Percentiles rank a stretch among this genome's conserved stretches.
These are phyloP conservation scores for Arabidopsis suecica DNA, from an alignment of 345 rosid genomes.

Conservation along the genomic window DNA sequence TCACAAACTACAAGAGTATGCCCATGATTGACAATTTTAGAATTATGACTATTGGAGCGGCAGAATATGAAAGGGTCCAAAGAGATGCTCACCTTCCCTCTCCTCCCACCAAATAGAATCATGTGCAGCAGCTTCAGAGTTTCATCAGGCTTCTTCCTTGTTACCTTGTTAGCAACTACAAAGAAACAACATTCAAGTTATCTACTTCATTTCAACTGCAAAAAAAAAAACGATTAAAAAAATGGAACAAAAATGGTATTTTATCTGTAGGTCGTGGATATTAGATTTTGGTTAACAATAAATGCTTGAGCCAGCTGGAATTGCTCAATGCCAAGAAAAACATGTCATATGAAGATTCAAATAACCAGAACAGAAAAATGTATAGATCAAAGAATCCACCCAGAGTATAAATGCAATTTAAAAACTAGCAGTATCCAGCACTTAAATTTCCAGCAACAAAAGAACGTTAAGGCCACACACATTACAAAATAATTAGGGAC, in stretches of 20 bases:
- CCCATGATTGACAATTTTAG: constrained; percentile 4
- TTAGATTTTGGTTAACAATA: constrained; percentile 3
- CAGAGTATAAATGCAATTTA: not conserved
- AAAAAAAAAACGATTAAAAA: constrained; percentile 10
- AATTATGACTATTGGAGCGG: constrained; percentile 7
- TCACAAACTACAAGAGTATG: constrained; percentile 13
- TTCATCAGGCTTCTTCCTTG: constrained; percentile 79
- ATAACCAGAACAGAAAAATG: not conserved
- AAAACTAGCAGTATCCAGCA: constrained; percentile 11
- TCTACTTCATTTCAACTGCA: constrained; percentile 18
- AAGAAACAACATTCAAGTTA: constrained; percentile 25
- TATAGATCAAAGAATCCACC: not conserved
- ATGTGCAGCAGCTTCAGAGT: constrained; percentile 76
- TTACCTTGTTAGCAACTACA: constrained; percentile 83
- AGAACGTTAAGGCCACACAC: too few species aligned
- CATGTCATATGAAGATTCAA: constrained; percentile 4
- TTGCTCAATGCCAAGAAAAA: constrained; percentile 9
- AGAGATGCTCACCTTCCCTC: constrained; percentile 72
- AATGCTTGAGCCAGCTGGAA: constrained; percentile 16
- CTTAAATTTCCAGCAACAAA: not conserved
- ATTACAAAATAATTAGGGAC: not conserved
- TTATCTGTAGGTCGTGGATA: not conserved
- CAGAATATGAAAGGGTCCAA: not conserved
- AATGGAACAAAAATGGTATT: constrained; percentile 1
- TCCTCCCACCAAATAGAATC: constrained; percentile 72